Conservation (phyloP, 2,329 filamentous ascomycete species). For the Fusarium multiceps region DNA sequence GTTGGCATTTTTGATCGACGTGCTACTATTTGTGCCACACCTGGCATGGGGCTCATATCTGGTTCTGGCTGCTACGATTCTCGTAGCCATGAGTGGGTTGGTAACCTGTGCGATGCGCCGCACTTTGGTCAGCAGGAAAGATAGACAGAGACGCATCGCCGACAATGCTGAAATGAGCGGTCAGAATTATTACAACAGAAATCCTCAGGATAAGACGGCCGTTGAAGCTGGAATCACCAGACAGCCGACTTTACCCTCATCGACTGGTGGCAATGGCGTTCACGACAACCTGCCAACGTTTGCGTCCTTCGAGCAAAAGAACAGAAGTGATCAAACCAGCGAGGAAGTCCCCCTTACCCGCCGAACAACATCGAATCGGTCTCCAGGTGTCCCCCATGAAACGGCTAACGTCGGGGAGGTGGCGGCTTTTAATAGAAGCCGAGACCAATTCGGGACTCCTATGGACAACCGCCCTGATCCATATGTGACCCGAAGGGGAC, state of each 20-base stretch:
- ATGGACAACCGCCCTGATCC: constrained; percentile 57
- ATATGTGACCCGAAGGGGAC: constrained; percentile 60
- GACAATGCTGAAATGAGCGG: constrained; percentile 98
- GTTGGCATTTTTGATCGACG: constrained; percentile 91
- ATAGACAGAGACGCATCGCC: constrained; percentile 89
- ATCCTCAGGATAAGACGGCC: constrained; percentile 64
- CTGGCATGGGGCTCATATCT: constrained; percentile 95
- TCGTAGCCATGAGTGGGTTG: constrained; percentile 83
- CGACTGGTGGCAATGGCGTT: constrained; percentile 65
- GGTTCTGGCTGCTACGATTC: constrained; percentile 86
- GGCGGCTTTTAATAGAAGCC: constrained; percentile 48
- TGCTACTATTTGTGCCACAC: constrained; percentile 93
- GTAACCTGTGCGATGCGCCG: constrained; percentile 95
- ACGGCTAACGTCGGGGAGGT: constrained; percentile 51
- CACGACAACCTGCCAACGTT: constrained; percentile 65
- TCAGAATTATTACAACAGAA: constrained; percentile 85
- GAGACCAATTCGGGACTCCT: constrained; percentile 75
- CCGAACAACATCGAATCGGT: constrained; percentile 69
- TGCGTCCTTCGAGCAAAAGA: constrained; percentile 75
- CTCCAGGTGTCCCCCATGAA: constrained; percentile 59
- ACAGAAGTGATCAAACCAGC: constrained; percentile 68
- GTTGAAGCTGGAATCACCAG: constrained; percentile 55
- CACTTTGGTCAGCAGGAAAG: constrained; percentile 89
- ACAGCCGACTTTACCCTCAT: constrained; percentile 69
- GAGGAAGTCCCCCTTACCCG: constrained; percentile 80